Evolutionary conservation across 2,329 filamentous ascomycete genomes (phyloP).

Genomic region (Elsinoe ampelina): DNA sequence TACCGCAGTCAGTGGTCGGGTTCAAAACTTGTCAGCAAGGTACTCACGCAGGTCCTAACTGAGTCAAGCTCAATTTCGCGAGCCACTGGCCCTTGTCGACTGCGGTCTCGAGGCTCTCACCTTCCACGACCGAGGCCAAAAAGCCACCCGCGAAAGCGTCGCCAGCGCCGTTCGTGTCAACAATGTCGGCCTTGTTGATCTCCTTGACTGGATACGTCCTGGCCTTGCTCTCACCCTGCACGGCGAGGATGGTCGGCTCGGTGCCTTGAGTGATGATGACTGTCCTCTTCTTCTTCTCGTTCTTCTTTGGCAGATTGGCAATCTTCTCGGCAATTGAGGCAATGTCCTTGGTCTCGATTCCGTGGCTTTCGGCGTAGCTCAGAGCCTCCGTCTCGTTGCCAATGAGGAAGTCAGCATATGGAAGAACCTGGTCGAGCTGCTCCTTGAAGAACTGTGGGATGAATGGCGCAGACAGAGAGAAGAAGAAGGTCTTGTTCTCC

Average conservation of each 20-base stretch:
- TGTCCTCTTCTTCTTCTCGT: constrained; percentile 69
- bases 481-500: constrained; percentile 81
- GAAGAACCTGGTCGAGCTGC: constrained; percentile 70
- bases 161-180: constrained; percentile 91
- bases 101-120: constrained; percentile 65
- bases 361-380: constrained; percentile 75
- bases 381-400: constrained; percentile 94
- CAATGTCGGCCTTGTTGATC: constrained; percentile 69
- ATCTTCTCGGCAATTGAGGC: constrained; percentile 77
- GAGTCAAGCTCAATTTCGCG: constrained; percentile 84
- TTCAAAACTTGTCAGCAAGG: background rate
- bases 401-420: constrained; percentile 93
- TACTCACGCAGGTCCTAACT: constrained; percentile 89
- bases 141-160: constrained; percentile 96
- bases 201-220: constrained; percentile 72
- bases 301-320: constrained; percentile 85
- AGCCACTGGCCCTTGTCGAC: constrained; percentile 97
- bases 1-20: constrained; percentile 15
- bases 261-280: constrained; percentile 95
- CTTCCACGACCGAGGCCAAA: constrained; percentile 77
- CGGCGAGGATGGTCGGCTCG: constrained; percentile 74
- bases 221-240: constrained; percentile 50
- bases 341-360: constrained; percentile 63
- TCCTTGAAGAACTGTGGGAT: constrained; percentile 98
- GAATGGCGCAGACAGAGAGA: constrained; percentile 92